phyloP scores from a whole-genome alignment of 148 eudicot species.

The Rhododendron simsii region DNA sequence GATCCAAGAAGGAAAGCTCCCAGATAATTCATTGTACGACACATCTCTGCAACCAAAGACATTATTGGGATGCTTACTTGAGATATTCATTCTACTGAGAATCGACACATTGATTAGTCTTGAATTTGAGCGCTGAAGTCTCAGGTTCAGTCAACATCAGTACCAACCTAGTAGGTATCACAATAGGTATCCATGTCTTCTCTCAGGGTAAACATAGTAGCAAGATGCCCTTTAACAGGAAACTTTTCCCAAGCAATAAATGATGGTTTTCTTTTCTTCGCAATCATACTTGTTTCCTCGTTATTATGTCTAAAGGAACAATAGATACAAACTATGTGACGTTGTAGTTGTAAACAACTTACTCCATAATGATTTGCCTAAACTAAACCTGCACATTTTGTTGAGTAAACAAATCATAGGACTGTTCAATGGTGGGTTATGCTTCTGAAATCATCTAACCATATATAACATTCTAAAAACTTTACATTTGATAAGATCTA shows the following conservation, averaged over 20 bases:
- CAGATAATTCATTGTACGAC: conserved; percentile 78
- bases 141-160: neutral
- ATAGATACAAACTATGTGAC: neutral
- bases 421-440: neutral
- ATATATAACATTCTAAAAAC: neutral
- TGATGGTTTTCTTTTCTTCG: neutral
- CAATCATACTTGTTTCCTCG: neutral
- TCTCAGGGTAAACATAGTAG: neutral
- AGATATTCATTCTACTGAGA: neutral
- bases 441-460: neutral
- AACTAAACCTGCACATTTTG: neutral
- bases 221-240: neutral
- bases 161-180: neutral
- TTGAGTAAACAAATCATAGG: neutral
- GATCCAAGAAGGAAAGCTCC: conserved; percentile 81
- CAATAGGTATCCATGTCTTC: neutral
- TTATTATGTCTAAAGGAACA: neutral
- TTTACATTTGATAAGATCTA: neutral
- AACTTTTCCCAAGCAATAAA: neutral
- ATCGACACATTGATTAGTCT: neutral
- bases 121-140: neutral
- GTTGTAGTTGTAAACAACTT: neutral
- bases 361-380: neutral
- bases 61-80: neutral
- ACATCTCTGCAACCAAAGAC: conserved; percentile 66